Base-by-base conservation (phyloP, 805 yeast genomes). In the Barnettozyma vustinii region DNA sequence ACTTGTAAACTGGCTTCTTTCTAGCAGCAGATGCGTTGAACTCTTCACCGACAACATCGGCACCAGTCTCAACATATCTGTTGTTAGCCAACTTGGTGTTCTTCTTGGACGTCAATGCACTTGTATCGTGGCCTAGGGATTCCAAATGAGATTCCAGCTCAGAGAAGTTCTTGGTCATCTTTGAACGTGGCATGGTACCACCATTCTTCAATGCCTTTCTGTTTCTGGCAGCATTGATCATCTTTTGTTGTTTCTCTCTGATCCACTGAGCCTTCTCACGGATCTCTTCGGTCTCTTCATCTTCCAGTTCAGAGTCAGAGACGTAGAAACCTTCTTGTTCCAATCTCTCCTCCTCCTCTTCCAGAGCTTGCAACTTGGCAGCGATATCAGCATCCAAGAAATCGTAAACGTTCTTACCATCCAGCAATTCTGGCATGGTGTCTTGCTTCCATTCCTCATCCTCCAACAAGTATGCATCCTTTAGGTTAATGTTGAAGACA, bases 401-500 rank as follows among this genome's bases (percentile, higher is more conserved):
- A 71, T 94, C 99, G 71, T 90, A 92, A 50, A 94, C 97, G 66
- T 94, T 94, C 74, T 82, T 86, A 71, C 99, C 99, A 63, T 94
- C 90, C 66, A 94, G 74, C 47, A 94, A 78, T 75, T 94, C 99
- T 25, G 99, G 99, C 89, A 94, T 89, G 54, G 85, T 78, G 69
- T 94, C 99, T 57, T 89, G 81, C 78, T 92, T 92, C 99, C 99
- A 94, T 56, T 88, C 95, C 46, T 92, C 98, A 65, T 94, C 92
- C 58, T 92, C 99, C 59, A 94, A 75, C 53, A 94, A 58, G 70
- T 95, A 94, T 63, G 84, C 86, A 64, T 92, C 98, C 67, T 90
- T 88, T 72, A 94, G 76, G 73, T 94, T 90, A 65, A 94, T 80
- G 73, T 90, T 94, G 76, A 73, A 94, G 33, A 94, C 99, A 76